Base-by-base conservation (phyloP, 1,284 basidiomycete species). In the Trichosporon sp. region DNA sequence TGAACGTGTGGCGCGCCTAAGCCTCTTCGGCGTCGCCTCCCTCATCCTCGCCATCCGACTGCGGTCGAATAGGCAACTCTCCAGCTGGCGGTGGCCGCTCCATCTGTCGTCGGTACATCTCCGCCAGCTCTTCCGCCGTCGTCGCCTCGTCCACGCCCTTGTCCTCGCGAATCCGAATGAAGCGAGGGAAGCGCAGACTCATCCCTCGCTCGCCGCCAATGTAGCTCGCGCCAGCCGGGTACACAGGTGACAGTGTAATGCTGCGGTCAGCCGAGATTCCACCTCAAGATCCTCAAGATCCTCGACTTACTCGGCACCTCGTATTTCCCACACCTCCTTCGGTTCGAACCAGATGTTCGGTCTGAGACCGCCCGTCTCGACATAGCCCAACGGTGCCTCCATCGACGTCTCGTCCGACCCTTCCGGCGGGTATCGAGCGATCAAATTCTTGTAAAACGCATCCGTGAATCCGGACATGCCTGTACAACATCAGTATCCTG, bases 291-390 rank as follows among this genome's bases (percentile, higher is more conserved):
- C n/a, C n/a, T n/a, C n/a, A n/a, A 14, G 27, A 19, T 33, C 2
- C 14, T 3, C 44, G 9, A 74, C 80, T 68, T 62, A 91, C 89
- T 95, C 92, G 60, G 94, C 92, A 19, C 92, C 92, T 23, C 90
- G 85, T 65, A 96, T 89, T 80, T 95, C 92, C 92, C 92, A 95
- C 6, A 94, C 90, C 76, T 95, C 91, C 63, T 82, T 82, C 4
- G 94, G 93, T 68, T 85, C 84, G 78, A 95, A 94, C 83, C 90
- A 95, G 3, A 94, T 86, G 66, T 89, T 86, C 0, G 94, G 94
- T 58, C 78, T 83, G 29, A 91, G 86, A 0, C 88, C 92, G 74
- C 89, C 90, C 8, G 85, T 85, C 59, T 91, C 87, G 70, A 86
- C 86, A 54, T 86, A 86, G 81, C 88, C 88, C 5, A 85, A 75